phyloP scores from a whole-genome alignment of 257 asterid genomes.

The Solanum gandarillasii region DNA sequence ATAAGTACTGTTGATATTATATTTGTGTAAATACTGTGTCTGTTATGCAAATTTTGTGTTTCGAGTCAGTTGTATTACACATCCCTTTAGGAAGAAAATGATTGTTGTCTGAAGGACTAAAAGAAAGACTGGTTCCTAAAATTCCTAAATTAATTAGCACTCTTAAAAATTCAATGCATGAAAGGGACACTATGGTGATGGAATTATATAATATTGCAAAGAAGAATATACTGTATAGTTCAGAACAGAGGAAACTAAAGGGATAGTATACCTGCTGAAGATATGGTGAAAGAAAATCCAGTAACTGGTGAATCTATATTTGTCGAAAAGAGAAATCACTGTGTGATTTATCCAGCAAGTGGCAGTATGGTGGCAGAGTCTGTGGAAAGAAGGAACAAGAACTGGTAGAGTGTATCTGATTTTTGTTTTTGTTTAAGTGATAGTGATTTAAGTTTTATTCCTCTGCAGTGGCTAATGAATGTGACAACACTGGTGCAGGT shows the following conservation, averaged over 20 bases:
- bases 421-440: not conserved
- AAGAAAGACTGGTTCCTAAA: not conserved
- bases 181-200: not conserved
- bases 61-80: not conserved
- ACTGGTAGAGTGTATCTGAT: slow-evolving; percentile 7
- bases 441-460: not conserved
- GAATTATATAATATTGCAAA: not conserved
- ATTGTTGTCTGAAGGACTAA: not conserved
- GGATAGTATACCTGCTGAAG: not conserved
- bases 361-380: slow-evolving; percentile 9
- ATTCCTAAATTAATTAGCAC: not conserved
- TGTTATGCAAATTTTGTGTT: not conserved
- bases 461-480: not conserved
- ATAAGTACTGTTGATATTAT: not conserved
- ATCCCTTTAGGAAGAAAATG: not conserved
- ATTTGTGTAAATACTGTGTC: not conserved
- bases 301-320: not conserved
- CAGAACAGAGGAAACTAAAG: not conserved
- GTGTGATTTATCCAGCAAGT: slow-evolving; percentile 9
- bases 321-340: slow-evolving; percentile 9
- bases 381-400: slow-evolving; percentile 13
- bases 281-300: not conserved
- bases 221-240: not conserved
- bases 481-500: slow-evolving; percentile 1
- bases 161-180: not conserved